Conservation (phyloP, 1,284 basidiomycete species). For the Vanrija humicola region DNA sequence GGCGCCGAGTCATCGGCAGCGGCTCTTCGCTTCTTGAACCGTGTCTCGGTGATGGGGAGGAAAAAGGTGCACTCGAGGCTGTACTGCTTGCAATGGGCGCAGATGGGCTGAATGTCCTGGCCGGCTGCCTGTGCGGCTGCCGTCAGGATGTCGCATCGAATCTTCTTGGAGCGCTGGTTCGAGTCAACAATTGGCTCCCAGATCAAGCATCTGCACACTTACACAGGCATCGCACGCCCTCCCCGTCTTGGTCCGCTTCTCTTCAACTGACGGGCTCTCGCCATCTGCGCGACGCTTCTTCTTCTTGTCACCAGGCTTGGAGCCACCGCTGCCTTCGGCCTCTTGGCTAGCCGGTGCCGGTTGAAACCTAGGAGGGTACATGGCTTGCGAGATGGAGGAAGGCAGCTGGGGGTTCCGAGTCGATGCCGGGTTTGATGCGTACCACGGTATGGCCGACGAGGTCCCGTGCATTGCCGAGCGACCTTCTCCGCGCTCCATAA, state of each 20-base stretch:
- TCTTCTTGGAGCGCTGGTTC: conserved; percentile 74
- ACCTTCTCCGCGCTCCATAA: too few relatives aligned
- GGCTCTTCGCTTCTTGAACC: conserved; percentile 94
- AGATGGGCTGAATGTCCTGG: conserved; percentile 35
- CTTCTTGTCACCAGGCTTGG: conserved; percentile 22
- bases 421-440: too few relatives aligned
- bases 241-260: conserved; percentile 47
- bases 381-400: too few relatives aligned
- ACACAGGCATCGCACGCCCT: conserved; percentile 50
- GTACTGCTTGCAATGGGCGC: conserved; percentile 59
- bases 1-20: conserved; percentile 46
- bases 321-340: not conserved
- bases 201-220: conserved; percentile 9
- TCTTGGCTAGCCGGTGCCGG: too few relatives aligned
- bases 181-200: not conserved
- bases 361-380: too few relatives aligned
- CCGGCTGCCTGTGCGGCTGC: conserved; percentile 1
- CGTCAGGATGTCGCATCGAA: conserved; percentile 54
- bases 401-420: too few relatives aligned
- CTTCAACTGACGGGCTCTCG: conserved; percentile 16
- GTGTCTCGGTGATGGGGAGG: conserved; percentile 94
- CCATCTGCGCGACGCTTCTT: conserved; percentile 15
- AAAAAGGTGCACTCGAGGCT: conserved; percentile 92
- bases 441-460: too few relatives aligned
- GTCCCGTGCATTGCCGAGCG: too few relatives aligned